Evolutionary conservation across 106 monocot species (phyloP).

Genomic region (Acorus gramineus): DNA sequence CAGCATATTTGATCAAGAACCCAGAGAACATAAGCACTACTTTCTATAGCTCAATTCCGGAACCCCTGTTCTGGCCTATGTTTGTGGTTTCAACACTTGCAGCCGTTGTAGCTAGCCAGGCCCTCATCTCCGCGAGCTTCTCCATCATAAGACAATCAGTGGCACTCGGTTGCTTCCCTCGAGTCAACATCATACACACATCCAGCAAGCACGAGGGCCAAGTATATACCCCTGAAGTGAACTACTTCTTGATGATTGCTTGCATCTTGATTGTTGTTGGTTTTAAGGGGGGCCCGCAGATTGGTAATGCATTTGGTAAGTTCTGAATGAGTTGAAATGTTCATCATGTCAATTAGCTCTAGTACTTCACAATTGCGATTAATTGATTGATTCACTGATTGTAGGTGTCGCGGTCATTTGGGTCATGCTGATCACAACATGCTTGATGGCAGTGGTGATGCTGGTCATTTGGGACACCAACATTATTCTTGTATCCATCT

Average conservation of each 20-base stretch:
- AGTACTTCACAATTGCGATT: no score
- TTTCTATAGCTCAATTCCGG: conserved; percentile 44
- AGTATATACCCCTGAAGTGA: conserved; percentile 51
- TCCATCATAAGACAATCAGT: conserved; percentile 56
- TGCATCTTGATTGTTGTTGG: conserved; percentile 38
- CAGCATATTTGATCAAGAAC: conserved; percentile 50
- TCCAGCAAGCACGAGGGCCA: conserved; percentile 44
- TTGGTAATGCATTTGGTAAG: conserved; percentile 53
- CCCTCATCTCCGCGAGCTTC: conserved; percentile 61
- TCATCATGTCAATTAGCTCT: no score
- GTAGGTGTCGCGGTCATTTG: conserved; percentile 59
- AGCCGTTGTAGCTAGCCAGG: conserved; percentile 55
- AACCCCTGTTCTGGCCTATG: conserved; percentile 55
- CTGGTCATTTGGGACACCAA: conserved; percentile 39
- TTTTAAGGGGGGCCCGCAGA: conserved; percentile 44
- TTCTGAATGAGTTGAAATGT: no score
- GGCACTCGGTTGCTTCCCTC: conserved; percentile 56
- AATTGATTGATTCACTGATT: no score
- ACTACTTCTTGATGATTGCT: conserved; percentile 49
- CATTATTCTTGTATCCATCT: conserved; percentile 19
- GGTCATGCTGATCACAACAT: conserved; percentile 63
- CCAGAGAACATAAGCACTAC: conserved; percentile 25
- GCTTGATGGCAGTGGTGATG: conserved; percentile 44
- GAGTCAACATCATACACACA: conserved; percentile 59
- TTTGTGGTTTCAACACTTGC: conserved; percentile 41